Percentiles rank a stretch among this genome's conserved stretches.
Conservation (phyloP, 768 basidiomycete genomes). For the Collybia mongolica region DNA sequence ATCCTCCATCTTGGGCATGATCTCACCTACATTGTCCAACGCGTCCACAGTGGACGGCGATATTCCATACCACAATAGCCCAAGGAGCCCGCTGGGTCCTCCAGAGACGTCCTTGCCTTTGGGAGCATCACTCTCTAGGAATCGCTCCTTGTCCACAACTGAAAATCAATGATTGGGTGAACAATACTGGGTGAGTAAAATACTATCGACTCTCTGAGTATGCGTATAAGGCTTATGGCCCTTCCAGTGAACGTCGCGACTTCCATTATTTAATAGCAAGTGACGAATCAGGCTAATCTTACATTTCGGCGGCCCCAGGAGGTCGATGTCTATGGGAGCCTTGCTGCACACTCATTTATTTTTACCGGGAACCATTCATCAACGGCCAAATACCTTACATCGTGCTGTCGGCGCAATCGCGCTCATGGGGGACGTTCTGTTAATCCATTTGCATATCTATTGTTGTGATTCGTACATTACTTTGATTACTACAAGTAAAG, state of each 20-base stretch:
- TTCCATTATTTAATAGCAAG: not conserved
- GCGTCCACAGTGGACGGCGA: conserved; percentile 11
- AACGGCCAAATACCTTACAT: not conserved
- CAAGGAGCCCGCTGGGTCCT: conserved; percentile 16
- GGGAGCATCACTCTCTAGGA: conserved; percentile 23
- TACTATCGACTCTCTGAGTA: not conserved
- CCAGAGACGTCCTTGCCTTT: not conserved
- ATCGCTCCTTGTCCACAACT: conserved; percentile 16
- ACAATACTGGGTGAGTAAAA: not conserved
- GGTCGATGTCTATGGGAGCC: not conserved
- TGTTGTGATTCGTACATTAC: conserved; percentile 1
- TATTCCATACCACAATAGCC: conserved; percentile 11
- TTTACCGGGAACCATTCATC: not conserved
- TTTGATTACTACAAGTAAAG: conserved; percentile 1
- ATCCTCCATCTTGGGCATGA: conserved; percentile 36
- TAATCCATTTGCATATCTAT: conserved; percentile 3
- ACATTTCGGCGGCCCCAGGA: not conserved
- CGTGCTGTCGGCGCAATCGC: not conserved
- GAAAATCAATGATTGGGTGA: conserved; percentile 2
- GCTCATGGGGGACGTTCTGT: not conserved
- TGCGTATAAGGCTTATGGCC: not conserved
- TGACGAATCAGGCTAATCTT: not conserved
- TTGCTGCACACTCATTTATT: not conserved
- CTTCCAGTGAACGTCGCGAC: not conserved
- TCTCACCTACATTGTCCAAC: conserved; percentile 31